Base-by-base conservation (phyloP, 192 early-diverging fungal species). In the Coemansia sp. region DNA sequence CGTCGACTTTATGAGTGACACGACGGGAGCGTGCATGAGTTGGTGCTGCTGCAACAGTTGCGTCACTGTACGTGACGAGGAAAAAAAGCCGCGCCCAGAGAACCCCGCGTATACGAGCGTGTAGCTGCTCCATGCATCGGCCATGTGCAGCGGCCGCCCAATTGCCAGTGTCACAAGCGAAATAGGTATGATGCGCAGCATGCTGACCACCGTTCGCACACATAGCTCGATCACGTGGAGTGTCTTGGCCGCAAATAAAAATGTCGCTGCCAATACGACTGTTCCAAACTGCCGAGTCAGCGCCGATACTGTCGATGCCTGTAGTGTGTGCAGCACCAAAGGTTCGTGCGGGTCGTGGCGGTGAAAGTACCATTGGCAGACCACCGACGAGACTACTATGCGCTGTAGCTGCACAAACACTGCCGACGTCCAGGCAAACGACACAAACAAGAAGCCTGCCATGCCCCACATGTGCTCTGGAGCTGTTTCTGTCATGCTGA, bases 361-460 rank as follows among this genome's bases (percentile, higher is more conserved):
- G 52, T 80, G 77, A 41, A 80, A 80, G 54, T 74, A 80, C 77
- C 77, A 80, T 43, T 80, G 77, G 59, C 77, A 67, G 2, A 80
- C 68, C 4, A 80, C 77, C 1, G 62, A 67, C 22, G 77, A 69
- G 23, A 80, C 64, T 9, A 80, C 35, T 1, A 62, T 50, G 18
- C 77, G 64, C 51, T 68, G 54, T 10, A 80, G 19, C 65, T 80
- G 77, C 43, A 80, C 71, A 74, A 67, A 74, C 61, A 74, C 68
- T 22, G 71, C 71, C 23, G 77, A 80, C 1, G 52, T 62, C 77
- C 71, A 74, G 2, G 77, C 71, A 68, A 80, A 80, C 37, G 71
- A 51, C 41, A 59, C 14, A 2, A 62, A 27, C 57, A 80, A 37
- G 23, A 71, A 80, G 13, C 38, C 71, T 2, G 68, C 54, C 24